These are phyloP conservation scores for Andalucia godoyi DNA, from an alignment of 78 protist species.

Conservation along the genomic window DNA sequence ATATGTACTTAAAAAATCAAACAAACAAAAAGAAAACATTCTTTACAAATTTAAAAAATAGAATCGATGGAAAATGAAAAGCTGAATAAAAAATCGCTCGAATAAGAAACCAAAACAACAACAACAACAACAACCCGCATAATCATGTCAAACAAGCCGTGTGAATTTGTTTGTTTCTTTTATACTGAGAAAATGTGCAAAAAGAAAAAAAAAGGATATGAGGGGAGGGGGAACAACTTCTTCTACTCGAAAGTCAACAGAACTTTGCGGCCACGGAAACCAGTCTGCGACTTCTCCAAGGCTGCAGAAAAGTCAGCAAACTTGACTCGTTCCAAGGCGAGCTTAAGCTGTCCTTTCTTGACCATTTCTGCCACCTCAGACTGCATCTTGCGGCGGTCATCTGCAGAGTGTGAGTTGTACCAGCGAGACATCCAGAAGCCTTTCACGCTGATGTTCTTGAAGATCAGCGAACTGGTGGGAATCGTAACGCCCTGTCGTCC, in stretches of 20 bases:
- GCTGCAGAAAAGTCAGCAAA: background rate
- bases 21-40: too few relatives aligned
- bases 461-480: slow-evolving; percentile 42
- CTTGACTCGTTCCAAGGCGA: background rate
- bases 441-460: slow-evolving; percentile 23
- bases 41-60: too few relatives aligned
- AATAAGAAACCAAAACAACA: too few relatives aligned
- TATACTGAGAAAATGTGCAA: too few relatives aligned
- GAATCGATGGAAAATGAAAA: too few relatives aligned
- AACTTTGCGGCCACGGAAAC: background rate
- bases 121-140: too few relatives aligned
- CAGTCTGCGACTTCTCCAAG: background rate
- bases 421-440: slow-evolving; percentile 70
- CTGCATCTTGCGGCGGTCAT: slow-evolving; percentile 26
- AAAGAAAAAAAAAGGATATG: too few relatives aligned
- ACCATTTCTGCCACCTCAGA: slow-evolving; percentile 18
- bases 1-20: too few relatives aligned
- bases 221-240: too few relatives aligned
- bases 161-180: too few relatives aligned
- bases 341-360: background rate
- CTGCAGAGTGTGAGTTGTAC: slow-evolving; percentile 8
- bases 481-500: slow-evolving; percentile 37
- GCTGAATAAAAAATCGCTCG: too few relatives aligned
- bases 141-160: too few relatives aligned
- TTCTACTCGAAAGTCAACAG: background rate